These are phyloP conservation scores for Neonectria neomacrospora DNA, from an alignment of 2,329 filamentous ascomycete genomes.

Conservation along the genomic window DNA sequence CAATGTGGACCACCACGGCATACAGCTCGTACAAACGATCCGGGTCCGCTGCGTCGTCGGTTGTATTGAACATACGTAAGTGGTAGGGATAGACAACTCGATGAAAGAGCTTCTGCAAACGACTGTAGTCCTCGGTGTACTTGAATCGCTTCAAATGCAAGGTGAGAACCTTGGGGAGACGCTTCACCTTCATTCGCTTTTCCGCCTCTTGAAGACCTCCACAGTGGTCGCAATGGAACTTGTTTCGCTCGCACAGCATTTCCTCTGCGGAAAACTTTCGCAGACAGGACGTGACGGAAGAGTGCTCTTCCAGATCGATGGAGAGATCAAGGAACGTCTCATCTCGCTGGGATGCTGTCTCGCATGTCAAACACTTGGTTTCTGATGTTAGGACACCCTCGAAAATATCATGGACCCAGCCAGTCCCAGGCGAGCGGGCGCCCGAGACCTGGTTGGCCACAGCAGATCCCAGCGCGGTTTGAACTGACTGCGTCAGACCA, in stretches of 20 bases:
- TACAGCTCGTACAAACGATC: conserved; percentile 97
- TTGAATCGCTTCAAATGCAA: conserved; percentile 97
- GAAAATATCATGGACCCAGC: conserved; percentile 98
- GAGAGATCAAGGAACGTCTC: conserved; percentile 96
- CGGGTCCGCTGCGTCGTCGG: conserved; percentile 91
- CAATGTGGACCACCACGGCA: conserved; percentile 96
- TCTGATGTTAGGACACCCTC: conserved; percentile 95
- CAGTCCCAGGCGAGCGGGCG: conserved; percentile 70
- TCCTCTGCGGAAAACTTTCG: conserved; percentile 97
- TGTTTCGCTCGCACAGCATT: conserved; percentile 98
- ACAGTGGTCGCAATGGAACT: conserved; percentile 98
- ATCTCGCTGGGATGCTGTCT: conserved; percentile 93
- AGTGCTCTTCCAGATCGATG: conserved; percentile 94
- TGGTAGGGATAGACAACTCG: conserved; percentile 97
- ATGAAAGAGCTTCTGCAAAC: conserved; percentile 95
- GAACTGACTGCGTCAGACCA: conserved; percentile 63
- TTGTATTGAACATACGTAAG: conserved; percentile 95
- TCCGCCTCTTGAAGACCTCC: conserved; percentile 97
- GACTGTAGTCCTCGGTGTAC: conserved; percentile 94
- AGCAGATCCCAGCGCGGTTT: conserved; percentile 50
- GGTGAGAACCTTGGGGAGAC: conserved; percentile 88
- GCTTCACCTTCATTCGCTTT: conserved; percentile 99
- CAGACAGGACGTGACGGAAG: conserved; percentile 94
- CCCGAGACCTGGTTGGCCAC: conserved; percentile 53
- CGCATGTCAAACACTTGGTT: conserved; percentile 95